A percentile compares a stretch with the other conserved stretches of the same genome.
Conservation (phyloP, 805 yeast genomes). For the Candida nemodendra region DNA sequence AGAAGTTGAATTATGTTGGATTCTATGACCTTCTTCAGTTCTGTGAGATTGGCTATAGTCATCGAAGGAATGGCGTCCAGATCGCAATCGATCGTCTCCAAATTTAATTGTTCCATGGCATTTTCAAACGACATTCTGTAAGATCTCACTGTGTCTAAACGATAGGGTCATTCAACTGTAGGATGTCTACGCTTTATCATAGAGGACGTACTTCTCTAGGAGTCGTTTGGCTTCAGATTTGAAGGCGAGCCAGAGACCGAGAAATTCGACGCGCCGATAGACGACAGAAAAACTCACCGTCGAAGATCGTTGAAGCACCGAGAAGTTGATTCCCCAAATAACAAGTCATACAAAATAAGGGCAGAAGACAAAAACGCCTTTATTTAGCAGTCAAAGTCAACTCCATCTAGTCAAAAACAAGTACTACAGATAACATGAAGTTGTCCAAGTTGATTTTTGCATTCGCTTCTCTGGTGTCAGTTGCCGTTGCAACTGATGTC, state of each 20-base stretch:
- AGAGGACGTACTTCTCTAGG: too few species aligned
- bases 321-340: too few species aligned
- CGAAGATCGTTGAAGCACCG: too few species aligned
- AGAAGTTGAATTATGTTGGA: slow-evolving; percentile 39
- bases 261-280: too few species aligned
- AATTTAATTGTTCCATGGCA: slow-evolving; percentile 22
- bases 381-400: too few species aligned
- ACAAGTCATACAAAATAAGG: too few species aligned
- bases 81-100: slow-evolving; percentile 18
- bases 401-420: background rate
- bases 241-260: too few species aligned
- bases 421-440: slow-evolving; percentile 15
- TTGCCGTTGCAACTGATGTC: slow-evolving; percentile 16
- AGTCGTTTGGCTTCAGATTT: too few species aligned
- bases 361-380: too few species aligned
- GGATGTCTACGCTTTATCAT: too few species aligned
- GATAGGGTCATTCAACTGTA: too few species aligned
- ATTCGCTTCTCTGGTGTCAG: slow-evolving; percentile 19
- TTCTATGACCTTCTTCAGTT: slow-evolving; percentile 41
- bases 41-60: slow-evolving; percentile 25
- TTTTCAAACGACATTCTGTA: slow-evolving; percentile 24
- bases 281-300: too few species aligned
- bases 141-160: background rate
- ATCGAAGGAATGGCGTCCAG: slow-evolving; percentile 9
- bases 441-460: slow-evolving; percentile 18